Evolutionary conservation across 805 yeast genomes (phyloP), one percentile per base, ranked within the genome.

Genomic region (Danielozyma ontarioensis): DNA sequence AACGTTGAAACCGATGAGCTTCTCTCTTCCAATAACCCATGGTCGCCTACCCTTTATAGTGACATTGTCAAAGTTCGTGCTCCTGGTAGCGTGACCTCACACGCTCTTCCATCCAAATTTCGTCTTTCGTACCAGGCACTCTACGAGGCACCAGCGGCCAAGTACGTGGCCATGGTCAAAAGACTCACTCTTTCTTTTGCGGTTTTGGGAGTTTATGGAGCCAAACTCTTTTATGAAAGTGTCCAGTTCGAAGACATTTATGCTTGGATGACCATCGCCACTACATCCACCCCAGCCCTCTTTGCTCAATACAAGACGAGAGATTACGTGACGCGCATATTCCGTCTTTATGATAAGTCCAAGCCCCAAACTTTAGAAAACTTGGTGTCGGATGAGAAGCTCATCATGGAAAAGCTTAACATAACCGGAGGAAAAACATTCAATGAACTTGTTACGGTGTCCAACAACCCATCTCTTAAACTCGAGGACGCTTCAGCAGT

Each of bases 251-350:
- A 71, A 35, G 73, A 71, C 4, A 60, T 69, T 13, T 59, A 76
- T 39, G 73, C 76, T 2, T 42, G 58, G 17, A 61, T 70, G 1
- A 47, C 71, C 4, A 43, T 78, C 3, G 48, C 75, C 0, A 50
- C 74, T 1, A 39, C 76, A 12, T 81, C 85, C 3, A 55, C 73
- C 2, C 93, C 94, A 0, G 53, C 78, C 2, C 59, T 74, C 2
- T 48, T 52, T 4, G 65, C 61, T 8, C 70, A 67, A 42, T 77
- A 68, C 48, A 66, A 76, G 32, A 74, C 85, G 3, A 62, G 67
- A 22, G 78, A 84, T 33, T 82, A 81, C 44, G 95, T 86, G 19
- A 65, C 84, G 3, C 63, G 86, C 40, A 75, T 86, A 12, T 83
- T 74, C 59, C 59, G 95, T 28, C 62, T 85, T 15, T 85, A 84